Evolutionary conservation across 148 eudicot species (phyloP).

Genomic region (Amaranthus palmeri): DNA sequence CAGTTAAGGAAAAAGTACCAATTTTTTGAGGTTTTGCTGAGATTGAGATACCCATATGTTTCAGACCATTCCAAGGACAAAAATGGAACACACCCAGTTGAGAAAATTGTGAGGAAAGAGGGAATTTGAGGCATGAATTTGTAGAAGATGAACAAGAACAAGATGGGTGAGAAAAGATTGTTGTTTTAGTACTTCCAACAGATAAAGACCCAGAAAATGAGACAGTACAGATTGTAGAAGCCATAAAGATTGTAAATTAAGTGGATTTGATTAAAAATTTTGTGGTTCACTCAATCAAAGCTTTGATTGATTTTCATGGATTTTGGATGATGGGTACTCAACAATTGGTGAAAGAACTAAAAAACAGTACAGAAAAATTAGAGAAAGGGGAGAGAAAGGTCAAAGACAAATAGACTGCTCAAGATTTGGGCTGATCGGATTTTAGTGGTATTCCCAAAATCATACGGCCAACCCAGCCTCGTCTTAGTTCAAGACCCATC

Average conservation of each 20-base stretch:
- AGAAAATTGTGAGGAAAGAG: conserved; percentile 29
- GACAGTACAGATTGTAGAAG: conserved; percentile 43
- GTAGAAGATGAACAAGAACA: conserved; percentile 23
- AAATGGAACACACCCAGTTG: conserved; percentile 47
- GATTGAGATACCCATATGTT: conserved; percentile 37
- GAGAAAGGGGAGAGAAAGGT: neutral
- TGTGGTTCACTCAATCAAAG: conserved; percentile 8
- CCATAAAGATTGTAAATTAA: conserved; percentile 18
- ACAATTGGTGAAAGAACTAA: neutral
- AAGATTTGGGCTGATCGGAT: too few species aligned
- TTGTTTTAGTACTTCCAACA: conserved; percentile 18
- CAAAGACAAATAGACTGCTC: neutral
- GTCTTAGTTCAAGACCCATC: too few species aligned
- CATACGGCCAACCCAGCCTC: too few species aligned
- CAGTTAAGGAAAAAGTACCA: conserved; percentile 36
- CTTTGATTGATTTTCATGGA: conserved; percentile 12
- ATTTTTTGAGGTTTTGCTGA: conserved; percentile 26
- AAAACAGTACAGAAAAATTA: neutral
- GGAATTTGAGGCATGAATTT: conserved; percentile 29
- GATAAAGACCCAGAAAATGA: conserved; percentile 29
- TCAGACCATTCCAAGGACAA: conserved; percentile 52
- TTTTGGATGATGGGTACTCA: conserved; percentile 4
- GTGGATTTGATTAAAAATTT: neutral
- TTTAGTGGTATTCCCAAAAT: too few species aligned
- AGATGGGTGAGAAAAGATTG: conserved; percentile 26